These are phyloP conservation scores for Pinus taeda DNA, from an alignment of 75 land plant species.

Conservation along the genomic window DNA sequence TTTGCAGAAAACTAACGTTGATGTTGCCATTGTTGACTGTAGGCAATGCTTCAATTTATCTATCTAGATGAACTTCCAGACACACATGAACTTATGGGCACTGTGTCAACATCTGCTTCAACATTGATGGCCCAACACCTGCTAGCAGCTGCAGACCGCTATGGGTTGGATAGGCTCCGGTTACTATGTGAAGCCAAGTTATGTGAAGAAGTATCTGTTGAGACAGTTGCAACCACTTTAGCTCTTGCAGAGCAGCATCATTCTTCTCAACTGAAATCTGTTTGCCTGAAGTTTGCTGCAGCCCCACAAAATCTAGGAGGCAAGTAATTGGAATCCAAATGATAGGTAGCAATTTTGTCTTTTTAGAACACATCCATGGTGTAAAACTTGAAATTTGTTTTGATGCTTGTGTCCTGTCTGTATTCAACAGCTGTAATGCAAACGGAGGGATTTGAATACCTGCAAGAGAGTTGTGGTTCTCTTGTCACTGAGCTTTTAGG, in stretches of 20 bases:
- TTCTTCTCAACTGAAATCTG: conserved; percentile 69
- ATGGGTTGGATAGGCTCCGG: conserved; percentile 74
- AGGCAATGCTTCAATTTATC: conserved; percentile 78
- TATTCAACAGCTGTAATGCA: conserved; percentile 66
- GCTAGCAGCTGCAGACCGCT: conserved; percentile 78
- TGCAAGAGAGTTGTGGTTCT: conserved; percentile 71
- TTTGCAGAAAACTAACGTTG: background rate
- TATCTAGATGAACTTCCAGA: conserved; percentile 74
- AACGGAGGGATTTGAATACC: conserved; percentile 85
- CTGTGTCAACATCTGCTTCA: conserved; percentile 22
- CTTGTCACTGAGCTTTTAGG: conserved; percentile 70
- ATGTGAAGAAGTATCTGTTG: conserved; percentile 66
- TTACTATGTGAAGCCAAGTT: conserved; percentile 66
- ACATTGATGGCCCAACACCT: conserved; percentile 76
- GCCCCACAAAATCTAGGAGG: conserved; percentile 54
- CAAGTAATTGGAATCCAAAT: conserved; percentile 11
- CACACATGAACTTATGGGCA: conserved; percentile 27
- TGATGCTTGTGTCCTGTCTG: background rate
- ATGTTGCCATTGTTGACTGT: conserved; percentile 12
- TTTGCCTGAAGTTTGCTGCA: conserved; percentile 72
- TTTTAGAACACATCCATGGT: background rate
- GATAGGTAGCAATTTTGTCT: background rate
- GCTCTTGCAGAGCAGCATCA: conserved; percentile 87
- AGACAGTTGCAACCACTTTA: conserved; percentile 83
- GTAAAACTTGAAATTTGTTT: background rate